A percentile compares a stretch with the other conserved stretches of the same genome.
Conservation (phyloP, 202 grass and related monocot species). For the Panicum hallii region DNA sequence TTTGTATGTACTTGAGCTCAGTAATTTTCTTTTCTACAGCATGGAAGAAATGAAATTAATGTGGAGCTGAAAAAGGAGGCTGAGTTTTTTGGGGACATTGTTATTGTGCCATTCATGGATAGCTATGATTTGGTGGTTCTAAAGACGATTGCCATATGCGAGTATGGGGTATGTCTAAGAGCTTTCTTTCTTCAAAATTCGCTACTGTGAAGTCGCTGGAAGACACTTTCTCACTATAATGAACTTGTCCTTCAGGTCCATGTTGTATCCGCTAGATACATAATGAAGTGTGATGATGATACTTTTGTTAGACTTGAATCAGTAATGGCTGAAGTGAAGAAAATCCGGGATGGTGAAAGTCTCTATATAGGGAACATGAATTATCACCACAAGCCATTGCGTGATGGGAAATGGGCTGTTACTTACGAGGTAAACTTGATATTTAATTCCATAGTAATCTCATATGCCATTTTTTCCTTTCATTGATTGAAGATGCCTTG, state of each 20-base stretch:
- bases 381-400: slow-evolving; percentile 90
- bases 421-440: slow-evolving; percentile 81
- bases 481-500: slow-evolving; percentile 10
- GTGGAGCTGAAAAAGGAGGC: slow-evolving; percentile 72
- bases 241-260: slow-evolving; percentile 53
- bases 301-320: slow-evolving; percentile 88
- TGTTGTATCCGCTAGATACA: slow-evolving; percentile 74
- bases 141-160: slow-evolving; percentile 82
- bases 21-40: slow-evolving; percentile 51
- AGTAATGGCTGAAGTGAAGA: slow-evolving; percentile 75
- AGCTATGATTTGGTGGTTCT: slow-evolving; percentile 85
- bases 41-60: slow-evolving; percentile 68
- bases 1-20: slow-evolving; percentile 41
- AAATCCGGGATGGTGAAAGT: slow-evolving; percentile 63
- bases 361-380: slow-evolving; percentile 92
- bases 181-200: slow-evolving; percentile 30
- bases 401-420: slow-evolving; percentile 88
- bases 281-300: slow-evolving; percentile 99
- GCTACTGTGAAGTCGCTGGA: not conserved
- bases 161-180: slow-evolving; percentile 69
- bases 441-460: slow-evolving; percentile 29
- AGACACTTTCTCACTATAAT: slow-evolving; percentile 3
- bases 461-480: slow-evolving; percentile 20
- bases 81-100: slow-evolving; percentile 77
- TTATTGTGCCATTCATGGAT: slow-evolving; percentile 82